phyloP scores from a whole-genome alignment of 768 basidiomycete genomes.

The Sarcodon sp. region DNA sequence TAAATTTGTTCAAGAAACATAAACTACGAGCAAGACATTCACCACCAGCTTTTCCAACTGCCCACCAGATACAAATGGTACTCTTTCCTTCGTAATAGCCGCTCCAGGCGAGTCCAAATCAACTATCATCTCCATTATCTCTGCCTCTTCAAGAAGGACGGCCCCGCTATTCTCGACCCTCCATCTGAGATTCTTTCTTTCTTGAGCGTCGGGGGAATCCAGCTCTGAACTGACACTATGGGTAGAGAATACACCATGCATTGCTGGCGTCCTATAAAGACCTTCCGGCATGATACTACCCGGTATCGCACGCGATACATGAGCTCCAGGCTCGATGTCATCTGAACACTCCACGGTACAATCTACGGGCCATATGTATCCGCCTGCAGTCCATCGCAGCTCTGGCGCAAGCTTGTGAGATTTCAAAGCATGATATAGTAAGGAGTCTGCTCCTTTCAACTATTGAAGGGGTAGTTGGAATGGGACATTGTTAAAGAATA shows the following conservation, averaged over 20 bases:
- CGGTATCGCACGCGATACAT: slow-evolving; percentile 5
- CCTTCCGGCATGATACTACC: slow-evolving; percentile 4
- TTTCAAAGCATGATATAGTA: slow-evolving; percentile 68
- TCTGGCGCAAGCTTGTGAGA: slow-evolving; percentile 63
- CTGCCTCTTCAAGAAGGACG: slow-evolving; percentile 45
- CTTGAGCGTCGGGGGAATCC: slow-evolving; percentile 9
- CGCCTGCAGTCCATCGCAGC: slow-evolving; percentile 73
- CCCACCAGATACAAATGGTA: slow-evolving; percentile 53
- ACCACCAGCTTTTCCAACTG: slow-evolving; percentile 64
- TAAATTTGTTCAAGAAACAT: slow-evolving; percentile 36
- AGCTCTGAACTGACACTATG: slow-evolving; percentile 1
- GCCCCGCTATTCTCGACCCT: slow-evolving; percentile 62
- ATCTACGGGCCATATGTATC: slow-evolving; percentile 71
- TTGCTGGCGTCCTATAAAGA: not conserved
- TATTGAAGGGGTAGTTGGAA: slow-evolving; percentile 14
- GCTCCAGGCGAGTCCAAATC: slow-evolving; percentile 18
- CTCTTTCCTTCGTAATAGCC: slow-evolving; percentile 51
- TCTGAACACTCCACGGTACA: slow-evolving; percentile 50
- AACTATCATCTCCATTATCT: slow-evolving; percentile 40
- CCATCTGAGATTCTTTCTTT: slow-evolving; percentile 27
- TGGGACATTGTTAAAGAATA: not conserved
- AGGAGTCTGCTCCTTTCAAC: slow-evolving; percentile 68
- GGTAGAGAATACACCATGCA: not conserved
- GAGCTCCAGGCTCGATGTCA: slow-evolving; percentile 20
- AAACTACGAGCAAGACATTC: slow-evolving; percentile 63